These are phyloP conservation scores for Oldenlandia corymbosa DNA, from an alignment of 257 asterid genomes.

Conservation along the genomic window DNA sequence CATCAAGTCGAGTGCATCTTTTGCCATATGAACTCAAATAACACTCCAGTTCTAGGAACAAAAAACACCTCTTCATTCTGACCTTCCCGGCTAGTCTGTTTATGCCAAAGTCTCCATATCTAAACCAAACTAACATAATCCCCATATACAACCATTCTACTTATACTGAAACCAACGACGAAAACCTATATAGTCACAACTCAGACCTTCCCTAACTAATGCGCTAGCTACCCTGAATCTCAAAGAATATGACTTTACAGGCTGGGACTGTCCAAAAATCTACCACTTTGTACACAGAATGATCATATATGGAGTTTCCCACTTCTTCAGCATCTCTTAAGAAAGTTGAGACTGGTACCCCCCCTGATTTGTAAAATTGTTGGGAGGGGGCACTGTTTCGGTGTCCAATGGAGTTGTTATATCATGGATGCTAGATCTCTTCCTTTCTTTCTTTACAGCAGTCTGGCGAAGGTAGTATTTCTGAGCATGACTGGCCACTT, in stretches of 20 bases:
- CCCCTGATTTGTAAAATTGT: conserved; percentile 41
- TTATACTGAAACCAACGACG: neutral
- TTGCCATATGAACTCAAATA: neutral
- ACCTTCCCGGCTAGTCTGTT: neutral
- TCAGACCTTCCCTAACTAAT: conserved; percentile 15
- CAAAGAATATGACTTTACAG: conserved; percentile 31
- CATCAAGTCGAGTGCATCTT: neutral
- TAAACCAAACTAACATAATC: conserved; percentile 5
- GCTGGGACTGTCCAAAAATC: conserved; percentile 11
- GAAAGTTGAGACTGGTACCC: conserved; percentile 32
- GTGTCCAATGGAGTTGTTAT: conserved; percentile 63
- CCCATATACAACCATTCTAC: conserved; percentile 13
- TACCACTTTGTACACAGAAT: conserved; percentile 6
- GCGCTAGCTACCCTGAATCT: conserved; percentile 6
- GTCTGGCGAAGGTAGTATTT: conserved; percentile 75
- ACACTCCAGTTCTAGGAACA: conserved; percentile 4
- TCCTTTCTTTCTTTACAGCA: conserved; percentile 68
- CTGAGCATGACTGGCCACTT: conserved; percentile 94
- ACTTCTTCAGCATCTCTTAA: conserved; percentile 32
- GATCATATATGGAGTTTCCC: neutral
- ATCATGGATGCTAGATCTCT: conserved; percentile 84
- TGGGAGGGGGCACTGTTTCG: conserved; percentile 42
- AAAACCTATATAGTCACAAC: conserved; percentile 1
- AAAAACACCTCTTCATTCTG: conserved; percentile 2
- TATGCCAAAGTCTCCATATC: conserved; percentile 1